Evolutionary conservation across 371 early-diverging fungal species (phyloP), one percentile per base, ranked within the genome.

Genomic region (Thermomucor indicae-seudaticae): DNA sequence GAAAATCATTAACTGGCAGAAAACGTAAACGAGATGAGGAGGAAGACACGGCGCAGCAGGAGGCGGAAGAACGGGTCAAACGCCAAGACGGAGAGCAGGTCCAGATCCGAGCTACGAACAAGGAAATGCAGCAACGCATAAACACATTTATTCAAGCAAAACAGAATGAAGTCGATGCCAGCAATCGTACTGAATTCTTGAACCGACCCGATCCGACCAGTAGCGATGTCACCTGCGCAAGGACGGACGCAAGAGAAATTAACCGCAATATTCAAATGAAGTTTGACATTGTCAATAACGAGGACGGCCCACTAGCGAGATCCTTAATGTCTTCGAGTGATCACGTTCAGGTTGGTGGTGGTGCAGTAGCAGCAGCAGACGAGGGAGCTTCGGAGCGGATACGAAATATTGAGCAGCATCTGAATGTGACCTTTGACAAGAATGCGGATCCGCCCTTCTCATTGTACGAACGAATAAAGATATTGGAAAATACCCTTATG

Each of bases 261-360:
- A 88, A 91, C 55, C 68, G 91, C 7, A 85, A 80, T 14, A 82
- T 88, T 27, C 91, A 91, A 64, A 91, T 91, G 91, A 87, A 84
- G 49, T 75, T 84, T 56, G 86, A 88, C 45, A 75, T 87, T 24
- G 87, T 84, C 19, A 81, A 86, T 50, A 89, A 91, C 49, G 82
- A 83, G 43, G 86, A 86, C 28, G 81, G 84, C n/a, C 85, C 89
- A 30, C 60, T 88, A 24, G 83, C 84, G 17, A 70, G 87, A 16
- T 85, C 86, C 0, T 27, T 58, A 7, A 24, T 60, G 22, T 39
- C 68, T 1, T 55, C 58, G 7, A 44, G 34, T 16, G 42, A 58
- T 6, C 24, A 49, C 28, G 56, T 53, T 27, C 49, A 44, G 37
- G n/a, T 22, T 8, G 14, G 24, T 23, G 51, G 27, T 2, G 19